Evolutionary conservation across 208 protist species (phyloP).

Genomic region (Wallacemonas sp.): DNA sequence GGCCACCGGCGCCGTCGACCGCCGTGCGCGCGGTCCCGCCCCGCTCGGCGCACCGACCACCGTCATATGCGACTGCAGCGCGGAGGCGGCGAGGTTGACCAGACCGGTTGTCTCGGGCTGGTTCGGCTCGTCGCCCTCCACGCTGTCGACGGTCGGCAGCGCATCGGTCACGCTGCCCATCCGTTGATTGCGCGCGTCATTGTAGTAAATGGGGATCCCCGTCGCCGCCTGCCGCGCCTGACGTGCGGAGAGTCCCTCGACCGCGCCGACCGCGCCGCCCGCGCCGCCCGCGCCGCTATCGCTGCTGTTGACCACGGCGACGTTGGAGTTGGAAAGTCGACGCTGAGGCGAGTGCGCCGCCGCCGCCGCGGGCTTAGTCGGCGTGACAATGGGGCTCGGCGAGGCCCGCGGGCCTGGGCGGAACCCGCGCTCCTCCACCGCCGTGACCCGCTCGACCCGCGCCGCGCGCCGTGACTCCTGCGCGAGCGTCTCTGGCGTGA

Average conservation of each 20-base stretch:
- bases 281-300: too few species aligned
- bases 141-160: not conserved
- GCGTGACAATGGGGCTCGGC: not conserved
- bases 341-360: not conserved
- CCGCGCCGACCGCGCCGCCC: too few species aligned
- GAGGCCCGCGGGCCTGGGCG: not conserved
- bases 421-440: constrained; percentile 11
- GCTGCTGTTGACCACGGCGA: not conserved
- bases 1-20: not conserved
- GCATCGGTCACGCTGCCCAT: not conserved
- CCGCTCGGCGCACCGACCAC: too few species aligned
- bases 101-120: too few species aligned
- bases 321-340: not conserved
- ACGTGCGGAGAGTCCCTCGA: too few species aligned
- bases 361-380: not conserved
- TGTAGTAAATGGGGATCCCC: constrained; percentile 11
- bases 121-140: too few species aligned
- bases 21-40: not conserved
- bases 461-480: not conserved
- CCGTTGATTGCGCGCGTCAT: not conserved
- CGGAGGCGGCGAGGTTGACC: too few species aligned
- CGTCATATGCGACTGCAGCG: too few species aligned
- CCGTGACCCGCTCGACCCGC: not conserved
- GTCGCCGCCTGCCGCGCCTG: not conserved
- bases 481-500: not conserved